phyloP scores from a whole-genome alignment of 2,329 filamentous ascomycete species.

The Aureobasidium uvarum region DNA sequence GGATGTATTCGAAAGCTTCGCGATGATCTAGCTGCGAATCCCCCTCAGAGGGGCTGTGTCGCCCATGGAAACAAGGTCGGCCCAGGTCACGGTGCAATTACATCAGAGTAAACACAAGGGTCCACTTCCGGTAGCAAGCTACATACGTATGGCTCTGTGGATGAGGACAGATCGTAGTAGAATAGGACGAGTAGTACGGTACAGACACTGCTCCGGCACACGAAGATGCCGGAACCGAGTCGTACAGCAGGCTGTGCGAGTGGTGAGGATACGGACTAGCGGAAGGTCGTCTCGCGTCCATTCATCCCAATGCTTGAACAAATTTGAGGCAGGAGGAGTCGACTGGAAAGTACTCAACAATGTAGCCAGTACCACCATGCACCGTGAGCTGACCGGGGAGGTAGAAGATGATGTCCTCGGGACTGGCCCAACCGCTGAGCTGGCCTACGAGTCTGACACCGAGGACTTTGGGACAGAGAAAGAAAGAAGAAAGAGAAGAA shows the following conservation, averaged over 20 bases:
- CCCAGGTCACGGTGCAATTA: not conserved
- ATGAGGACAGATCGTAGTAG: not conserved
- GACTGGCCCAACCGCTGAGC: slow-evolving; percentile 85
- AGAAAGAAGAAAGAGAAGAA: slow-evolving; percentile 3
- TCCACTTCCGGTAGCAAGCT: not conserved
- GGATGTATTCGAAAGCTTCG: not conserved
- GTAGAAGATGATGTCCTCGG: slow-evolving; percentile 92
- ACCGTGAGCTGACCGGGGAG: slow-evolving; percentile 90
- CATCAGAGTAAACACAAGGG: slow-evolving; percentile 19
- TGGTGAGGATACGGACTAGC: not conserved
- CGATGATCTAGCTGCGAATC: slow-evolving; percentile 20
- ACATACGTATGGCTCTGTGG: not conserved
- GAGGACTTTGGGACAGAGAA: slow-evolving; percentile 66
- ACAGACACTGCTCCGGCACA: not conserved
- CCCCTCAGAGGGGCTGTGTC: slow-evolving; percentile 18
- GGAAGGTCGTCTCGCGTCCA: not conserved
- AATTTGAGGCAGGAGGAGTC: not conserved
- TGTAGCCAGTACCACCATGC: slow-evolving; percentile 81
- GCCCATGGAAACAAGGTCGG: slow-evolving; percentile 3
- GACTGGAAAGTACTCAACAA: slow-evolving; percentile 69
- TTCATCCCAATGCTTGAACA: not conserved
- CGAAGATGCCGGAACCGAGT: not conserved
- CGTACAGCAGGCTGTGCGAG: not conserved
- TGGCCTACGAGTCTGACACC: slow-evolving; percentile 81
- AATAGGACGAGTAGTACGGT: not conserved